Evolutionary conservation across 2,329 filamentous ascomycete genomes (phyloP), one percentile per base, ranked within the genome.

Genomic region (Venturia oleaginea): DNA sequence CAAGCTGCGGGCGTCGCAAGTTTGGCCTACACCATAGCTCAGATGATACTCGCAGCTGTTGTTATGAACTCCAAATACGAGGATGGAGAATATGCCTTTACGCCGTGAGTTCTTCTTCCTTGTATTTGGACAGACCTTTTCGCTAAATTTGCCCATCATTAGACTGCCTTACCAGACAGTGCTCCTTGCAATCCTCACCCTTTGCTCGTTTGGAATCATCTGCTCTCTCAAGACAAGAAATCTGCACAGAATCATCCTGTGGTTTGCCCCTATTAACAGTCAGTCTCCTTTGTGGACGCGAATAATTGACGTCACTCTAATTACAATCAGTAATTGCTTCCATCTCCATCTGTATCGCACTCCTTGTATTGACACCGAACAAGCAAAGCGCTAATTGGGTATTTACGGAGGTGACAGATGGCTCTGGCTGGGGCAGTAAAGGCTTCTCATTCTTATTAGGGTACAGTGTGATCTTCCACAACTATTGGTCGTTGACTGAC

Each of bases 231-330:
- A 83, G 0, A 87, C 85, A 0, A 82, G 80, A 68, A 81, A 77
- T 63, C 75, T 87, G 15, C 84, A 87, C 70, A 77, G 79, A 60
- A 83, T 86, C 59, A 79, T 87, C 59, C 73, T 84, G 11, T 87
- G 84, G 84, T 87, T 87, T 71, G 85, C 85, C 10, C 85, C 85
- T 0, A 86, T 87, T 67, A 87, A 87, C 69, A 81, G 82, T 83
- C 75, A 66, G 24, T 43, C 15, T 4, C 13, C 22, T 51, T 51
- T 13, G 15, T 27, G 17, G 46, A 27, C 17, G 22, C 11, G 46
- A 34, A 5, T 59, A 24, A 64, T 61, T 11, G 34, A 27, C 32
- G 4, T 43, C 11, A 40, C n/a, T 27, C 38, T 46, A 43, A 64
- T 30, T 24, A 51, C n/a, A 40, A 30, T 32, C 59, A 80, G 81